Evolutionary conservation across 257 asterid species (phyloP).

Genomic region (Osmanthus fragrans): DNA sequence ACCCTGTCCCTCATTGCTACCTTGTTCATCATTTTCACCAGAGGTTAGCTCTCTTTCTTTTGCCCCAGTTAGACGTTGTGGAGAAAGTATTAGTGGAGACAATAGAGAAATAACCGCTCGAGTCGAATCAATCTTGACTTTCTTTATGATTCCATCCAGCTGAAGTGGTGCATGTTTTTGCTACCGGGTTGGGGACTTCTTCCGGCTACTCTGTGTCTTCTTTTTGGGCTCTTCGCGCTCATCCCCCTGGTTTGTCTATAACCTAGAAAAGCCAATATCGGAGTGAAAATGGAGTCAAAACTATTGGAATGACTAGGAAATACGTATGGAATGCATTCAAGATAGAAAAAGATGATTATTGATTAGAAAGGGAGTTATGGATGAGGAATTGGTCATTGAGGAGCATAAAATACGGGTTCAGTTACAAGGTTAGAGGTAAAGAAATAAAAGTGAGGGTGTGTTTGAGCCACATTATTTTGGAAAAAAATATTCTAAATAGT

Average conservation of each 20-base stretch:
- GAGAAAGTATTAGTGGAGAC: constrained; percentile 31
- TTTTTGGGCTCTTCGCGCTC: constrained; percentile 13
- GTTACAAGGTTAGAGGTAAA: constrained; percentile 9
- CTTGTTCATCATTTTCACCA: not conserved
- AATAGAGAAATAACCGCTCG: constrained; percentile 20
- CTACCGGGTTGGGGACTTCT: constrained; percentile 22
- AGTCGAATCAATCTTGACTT: not conserved
- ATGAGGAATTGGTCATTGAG: not conserved
- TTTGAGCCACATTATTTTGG: no score
- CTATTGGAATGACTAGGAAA: no score
- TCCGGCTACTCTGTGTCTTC: not conserved
- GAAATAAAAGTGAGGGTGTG: constrained; percentile 1
- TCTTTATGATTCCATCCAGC: not conserved
- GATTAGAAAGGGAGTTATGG: not conserved
- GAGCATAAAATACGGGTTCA: constrained; percentile 18
- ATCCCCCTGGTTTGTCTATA: constrained; percentile 13
- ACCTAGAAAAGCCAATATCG: not conserved
- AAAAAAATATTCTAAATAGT: no score
- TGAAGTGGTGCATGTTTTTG: constrained; percentile 31
- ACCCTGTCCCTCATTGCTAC: constrained; percentile 1
- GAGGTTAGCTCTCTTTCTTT: not conserved
- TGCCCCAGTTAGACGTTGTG: not conserved
- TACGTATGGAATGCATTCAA: no score
- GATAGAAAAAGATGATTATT: not conserved
- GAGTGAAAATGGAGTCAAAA: not conserved